Evolutionary conservation across 768 basidiomycete species (phyloP).

Genomic region (Pisolithus sp.): DNA sequence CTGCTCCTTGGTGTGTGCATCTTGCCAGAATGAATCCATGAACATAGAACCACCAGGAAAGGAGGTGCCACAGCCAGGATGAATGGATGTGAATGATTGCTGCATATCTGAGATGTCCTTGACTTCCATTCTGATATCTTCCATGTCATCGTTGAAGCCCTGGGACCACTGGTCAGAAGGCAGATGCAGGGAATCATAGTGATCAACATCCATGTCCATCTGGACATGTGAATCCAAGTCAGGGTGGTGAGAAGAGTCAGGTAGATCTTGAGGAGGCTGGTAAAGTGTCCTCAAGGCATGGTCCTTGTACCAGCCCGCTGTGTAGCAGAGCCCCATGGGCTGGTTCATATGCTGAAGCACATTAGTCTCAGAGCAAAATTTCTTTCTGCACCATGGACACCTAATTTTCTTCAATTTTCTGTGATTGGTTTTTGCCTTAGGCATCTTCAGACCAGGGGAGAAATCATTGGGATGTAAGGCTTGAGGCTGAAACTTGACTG

Average conservation of each 20-base stretch:
- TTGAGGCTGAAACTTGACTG: too few relatives aligned
- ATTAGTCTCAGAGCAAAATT: background rate
- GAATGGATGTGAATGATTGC: background rate
- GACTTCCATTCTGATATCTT: background rate
- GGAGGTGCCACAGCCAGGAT: background rate
- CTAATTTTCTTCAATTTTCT: background rate
- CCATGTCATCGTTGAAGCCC: background rate
- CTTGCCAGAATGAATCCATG: slow-evolving; percentile 2
- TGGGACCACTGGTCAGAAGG: too few relatives aligned
- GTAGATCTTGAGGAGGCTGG: background rate
- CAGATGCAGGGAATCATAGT: too few relatives aligned
- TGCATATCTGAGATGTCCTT: background rate
- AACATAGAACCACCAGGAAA: background rate
- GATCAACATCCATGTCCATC: too few relatives aligned
- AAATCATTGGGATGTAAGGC: too few relatives aligned
- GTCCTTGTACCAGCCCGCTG: background rate
- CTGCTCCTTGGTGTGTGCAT: background rate
- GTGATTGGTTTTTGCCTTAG: background rate
- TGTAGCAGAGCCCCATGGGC: too few relatives aligned
- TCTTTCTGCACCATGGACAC: background rate
- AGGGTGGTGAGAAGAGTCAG: background rate
- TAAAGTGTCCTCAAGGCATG: too few relatives aligned
- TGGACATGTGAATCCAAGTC: too few relatives aligned
- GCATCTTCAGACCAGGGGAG: background rate
- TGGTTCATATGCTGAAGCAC: background rate